Conservation (phyloP, 164 flowering plant species). For the Tetrastigma voinierianum region DNA sequence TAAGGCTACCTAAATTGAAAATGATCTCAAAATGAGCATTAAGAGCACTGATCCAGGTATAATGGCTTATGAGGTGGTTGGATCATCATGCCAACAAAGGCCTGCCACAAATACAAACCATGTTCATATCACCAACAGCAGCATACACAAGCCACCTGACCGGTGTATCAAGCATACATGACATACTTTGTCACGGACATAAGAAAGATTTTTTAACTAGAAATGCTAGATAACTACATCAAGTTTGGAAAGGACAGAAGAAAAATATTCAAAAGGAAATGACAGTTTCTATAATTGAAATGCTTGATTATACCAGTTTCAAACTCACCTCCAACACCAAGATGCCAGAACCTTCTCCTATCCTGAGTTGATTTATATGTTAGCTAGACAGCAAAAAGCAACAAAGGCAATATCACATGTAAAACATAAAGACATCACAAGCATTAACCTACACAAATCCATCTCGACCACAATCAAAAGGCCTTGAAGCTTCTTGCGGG, state of each 20-base stretch:
- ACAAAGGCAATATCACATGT: conserved; percentile 2
- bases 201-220: not conserved
- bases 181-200: not conserved
- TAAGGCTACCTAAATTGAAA: too few species aligned
- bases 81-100: too few species aligned
- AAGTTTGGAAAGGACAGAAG: too few species aligned
- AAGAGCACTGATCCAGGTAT: too few species aligned
- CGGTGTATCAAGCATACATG: too few species aligned
- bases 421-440: not conserved
- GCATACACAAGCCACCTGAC: too few species aligned
- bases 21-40: too few species aligned
- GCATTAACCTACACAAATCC: conserved; percentile 82
- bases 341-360: conserved; percentile 94
- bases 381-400: conserved; percentile 1
- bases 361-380: conserved; percentile 46
- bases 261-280: not conserved
- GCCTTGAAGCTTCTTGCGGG: conserved; percentile 84
- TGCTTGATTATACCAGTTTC: not conserved
- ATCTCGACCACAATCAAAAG: conserved; percentile 92
- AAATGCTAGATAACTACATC: not conserved
- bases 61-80: too few species aligned
- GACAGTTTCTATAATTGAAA: not conserved
- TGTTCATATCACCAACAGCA: too few species aligned
- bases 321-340: conserved; percentile 87
- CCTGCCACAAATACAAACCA: too few species aligned